Base-by-base conservation (phyloP, 2,329 filamentous ascomycete species). In the Ceratocystis alfenasii region DNA sequence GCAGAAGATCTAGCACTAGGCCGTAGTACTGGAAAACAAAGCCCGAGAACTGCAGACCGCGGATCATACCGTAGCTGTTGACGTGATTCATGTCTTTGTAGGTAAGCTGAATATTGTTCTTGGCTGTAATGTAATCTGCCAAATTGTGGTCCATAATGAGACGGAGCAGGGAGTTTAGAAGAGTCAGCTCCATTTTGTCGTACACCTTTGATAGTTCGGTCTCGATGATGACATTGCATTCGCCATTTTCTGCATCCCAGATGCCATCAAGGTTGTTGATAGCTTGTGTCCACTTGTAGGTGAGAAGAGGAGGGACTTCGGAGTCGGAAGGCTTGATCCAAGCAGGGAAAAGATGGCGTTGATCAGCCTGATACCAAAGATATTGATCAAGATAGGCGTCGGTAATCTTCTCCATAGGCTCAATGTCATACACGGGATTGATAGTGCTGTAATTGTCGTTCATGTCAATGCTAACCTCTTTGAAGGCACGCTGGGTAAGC, bases 31-130 rank as follows among this genome's bases (percentile, higher is more conserved):
- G 94, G 82, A 99, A 99, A 25, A 99, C 94, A 69, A 99, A 99
- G 0, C 90, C 94, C 1, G 94, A 96, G 77, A 99, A 99, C 70
- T 99, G 95, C 17, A 99, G 82, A 71, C 95, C 94, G 72, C 94
- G 90, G 72, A 99, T 96, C 88, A 99, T 89, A 71, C 94, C 94
- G 74, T 97, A 99, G 74, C 90, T 95, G 77, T 99, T 99, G 74
- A 95, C 94, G 73, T 99, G 94, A 73, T 96, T 97, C 94, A 99
- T 99, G 72, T 99, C 94, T 79, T 99, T 99, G 81, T 99, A 99
- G 69, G 95, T 96, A 69, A 99, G 83, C 74, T 96, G 93, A 12
- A 99, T 94, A 73, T 99, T 99, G 80, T 99, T 99, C 83, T 99
- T 99, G 46, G 93, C 91, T 0, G 93, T 96, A 73, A 99, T 99